Base-by-base conservation (phyloP, 2,329 filamentous ascomycete genomes). In the Diaporthe ilicicola region DNA sequence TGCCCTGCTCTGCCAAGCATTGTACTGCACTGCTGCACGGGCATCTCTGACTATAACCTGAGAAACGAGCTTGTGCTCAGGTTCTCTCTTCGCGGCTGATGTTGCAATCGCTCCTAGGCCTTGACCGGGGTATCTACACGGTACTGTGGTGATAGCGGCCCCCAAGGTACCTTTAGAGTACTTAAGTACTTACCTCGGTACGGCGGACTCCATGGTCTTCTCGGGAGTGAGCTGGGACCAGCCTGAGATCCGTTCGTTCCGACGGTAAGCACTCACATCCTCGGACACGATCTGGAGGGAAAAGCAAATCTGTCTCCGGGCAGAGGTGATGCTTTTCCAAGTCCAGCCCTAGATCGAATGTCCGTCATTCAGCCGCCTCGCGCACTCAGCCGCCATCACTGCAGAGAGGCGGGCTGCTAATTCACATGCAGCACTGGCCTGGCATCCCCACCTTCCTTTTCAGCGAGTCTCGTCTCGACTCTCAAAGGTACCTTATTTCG, bases 131-230 rank as follows among this genome's bases (percentile, higher is more conserved):
- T 42, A 62, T 48, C 59, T 62, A 48, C 42, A 29, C 53, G 51
- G 32, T 70, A 32, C 39, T 46, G 29, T 32, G 44, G 24, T 61
- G 27, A 34, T n/a, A 32, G 24, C 42, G 10, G 34, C 22, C 62
- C 44, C 44, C 44, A 53, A 68, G 27, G 69, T 71, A 71, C 70
- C 48, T 62, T 13, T 27, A 42, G 48, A 71, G 70, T 71, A 71
- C 69, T 39, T 44, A n/a, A n/a, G n/a, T n/a, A n/a, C n/a, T 53
- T 68, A 46, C 61, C 22, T 19, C 48, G 69, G 42, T 55, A 55
- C 64, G 44, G 66, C 50, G 59, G 48, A 32, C 50, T 29, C 37
- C 46, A 66, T 48, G 62, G 34, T 71, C 65, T 48, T 42, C 50
- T 55, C 51, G 65, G 65, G 48, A 34, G 53, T 44, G 56, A 69